phyloP scores from a whole-genome alignment of 495 filamentous ascomycete genomes.

The Penicillium canariense region DNA sequence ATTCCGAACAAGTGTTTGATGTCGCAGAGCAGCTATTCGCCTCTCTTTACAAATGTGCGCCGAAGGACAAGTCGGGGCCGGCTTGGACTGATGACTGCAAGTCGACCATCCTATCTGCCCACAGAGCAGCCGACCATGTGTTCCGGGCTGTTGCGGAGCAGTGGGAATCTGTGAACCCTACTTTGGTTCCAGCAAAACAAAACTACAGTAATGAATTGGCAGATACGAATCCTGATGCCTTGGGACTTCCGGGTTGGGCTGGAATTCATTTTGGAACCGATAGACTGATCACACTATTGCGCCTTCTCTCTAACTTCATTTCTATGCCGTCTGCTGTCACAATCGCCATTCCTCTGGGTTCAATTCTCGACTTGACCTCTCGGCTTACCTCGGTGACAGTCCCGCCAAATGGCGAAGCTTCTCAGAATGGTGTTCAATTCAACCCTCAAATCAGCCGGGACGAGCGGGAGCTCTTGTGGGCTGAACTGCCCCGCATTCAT shows the following conservation, averaged over 20 bases:
- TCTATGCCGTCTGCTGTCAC: slow-evolving; percentile 54
- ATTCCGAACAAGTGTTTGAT: slow-evolving; percentile 48
- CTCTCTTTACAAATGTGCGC: slow-evolving; percentile 68
- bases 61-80: slow-evolving; percentile 66
- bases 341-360: slow-evolving; percentile 62
- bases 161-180: slow-evolving; percentile 61
- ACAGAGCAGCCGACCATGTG: slow-evolving; percentile 67
- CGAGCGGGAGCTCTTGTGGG: slow-evolving; percentile 73
- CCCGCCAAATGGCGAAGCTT: slow-evolving; percentile 42
- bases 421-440: slow-evolving; percentile 41
- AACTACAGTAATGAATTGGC: slow-evolving; percentile 39
- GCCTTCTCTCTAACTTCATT: slow-evolving; percentile 54
- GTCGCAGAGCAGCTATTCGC: slow-evolving; percentile 60
- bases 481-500: slow-evolving; percentile 70
- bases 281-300: slow-evolving; percentile 60
- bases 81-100: slow-evolving; percentile 71
- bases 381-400: slow-evolving; percentile 66
- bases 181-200: slow-evolving; percentile 23
- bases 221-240: slow-evolving; percentile 33
- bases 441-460: slow-evolving; percentile 71
- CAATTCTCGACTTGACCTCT: slow-evolving; percentile 61
- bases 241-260: slow-evolving; percentile 64
- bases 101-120: slow-evolving; percentile 55
- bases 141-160: slow-evolving; percentile 76
- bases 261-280: slow-evolving; percentile 70